Base-by-base conservation (phyloP, 352 stramenopile species). In the Achlya hypogyna region DNA sequence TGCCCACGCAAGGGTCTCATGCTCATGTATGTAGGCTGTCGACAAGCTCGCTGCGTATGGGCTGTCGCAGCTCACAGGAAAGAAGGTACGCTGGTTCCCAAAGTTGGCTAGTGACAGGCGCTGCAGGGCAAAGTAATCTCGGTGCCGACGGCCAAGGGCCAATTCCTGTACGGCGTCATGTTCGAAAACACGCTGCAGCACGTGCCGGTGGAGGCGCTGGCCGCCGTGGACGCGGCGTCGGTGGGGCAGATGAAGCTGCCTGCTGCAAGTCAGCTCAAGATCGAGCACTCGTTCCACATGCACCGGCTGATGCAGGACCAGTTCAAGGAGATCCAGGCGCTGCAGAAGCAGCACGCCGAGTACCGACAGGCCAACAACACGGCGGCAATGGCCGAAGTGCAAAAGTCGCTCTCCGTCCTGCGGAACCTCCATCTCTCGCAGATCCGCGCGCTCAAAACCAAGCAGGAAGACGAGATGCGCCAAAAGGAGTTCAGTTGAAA, bases 221-320 rank as follows among this genome's bases (percentile, higher is more conserved):
- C 49, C 18, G 42, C 34, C 27, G 47, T 38, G 28, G 22, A 25
- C 14, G 1, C 60, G 9, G 18, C 31, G 10, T 10, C 20, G 35
- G 25, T 16, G 25, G 28, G n/a, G 22, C 60, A 67, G 27, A 51
- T 67, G 32, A 59, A 67, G 28, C 43, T 67, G 14, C 60, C 60
- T 0, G 60, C 60, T 5, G 25, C 60, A 20, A 67, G 60, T 29
- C 60, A 67, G 28, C 42, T 91, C 51, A 93, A 93, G 72, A 84
- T 91, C 70, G 85, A 93, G 71, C 82, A 93, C 65, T 91, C 85
- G 6, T 89, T 91, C 67, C 85, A 93, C 70, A 69, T 93, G 45
- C 85, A 93, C 67, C 83, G 85, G 0, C 74, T 93, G 35, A 93
- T 93, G 83, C 85, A 93, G 65, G 81, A 93, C 53, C 85, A 93